Evolutionary conservation across 306 rosid genomes (phyloP).

Genomic region (Abrus precatorius): DNA sequence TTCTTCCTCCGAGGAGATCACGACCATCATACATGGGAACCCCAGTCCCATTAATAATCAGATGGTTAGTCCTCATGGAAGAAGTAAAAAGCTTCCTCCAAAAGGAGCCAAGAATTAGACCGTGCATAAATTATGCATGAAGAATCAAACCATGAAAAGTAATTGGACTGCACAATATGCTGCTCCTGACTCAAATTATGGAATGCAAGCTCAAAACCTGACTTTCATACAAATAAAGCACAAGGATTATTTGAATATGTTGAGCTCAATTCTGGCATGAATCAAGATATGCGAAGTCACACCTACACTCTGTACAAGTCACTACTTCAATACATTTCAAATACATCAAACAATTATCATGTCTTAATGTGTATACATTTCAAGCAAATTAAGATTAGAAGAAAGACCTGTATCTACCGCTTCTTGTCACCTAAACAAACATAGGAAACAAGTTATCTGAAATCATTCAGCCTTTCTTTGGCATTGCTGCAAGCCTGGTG

Average conservation of each 20-base stretch:
- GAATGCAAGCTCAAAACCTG: background rate
- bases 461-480: conserved; percentile 84
- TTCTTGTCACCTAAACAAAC: conserved; percentile 38
- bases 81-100: conserved; percentile 13
- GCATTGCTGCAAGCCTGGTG: conserved; percentile 97
- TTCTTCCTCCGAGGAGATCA: conserved; percentile 9
- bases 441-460: conserved; percentile 32
- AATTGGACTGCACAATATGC: background rate
- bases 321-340: conserved; percentile 21
- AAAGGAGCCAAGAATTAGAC: background rate
- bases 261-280: conserved; percentile 22
- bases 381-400: conserved; percentile 36
- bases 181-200: background rate
- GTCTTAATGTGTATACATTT: conserved; percentile 44
- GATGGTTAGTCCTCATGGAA: background rate
- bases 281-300: conserved; percentile 28
- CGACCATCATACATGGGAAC: background rate
- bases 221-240: conserved; percentile 19
- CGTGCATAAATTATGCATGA: background rate
- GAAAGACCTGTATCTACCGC: conserved; percentile 34
- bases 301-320: conserved; percentile 43
- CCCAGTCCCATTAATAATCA: background rate
- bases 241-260: conserved; percentile 33
- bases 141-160: background rate
- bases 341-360: conserved; percentile 17